phyloP scores from a whole-genome alignment of 1,284 basidiomycete genomes.

The Ganoderma lucidum region DNA sequence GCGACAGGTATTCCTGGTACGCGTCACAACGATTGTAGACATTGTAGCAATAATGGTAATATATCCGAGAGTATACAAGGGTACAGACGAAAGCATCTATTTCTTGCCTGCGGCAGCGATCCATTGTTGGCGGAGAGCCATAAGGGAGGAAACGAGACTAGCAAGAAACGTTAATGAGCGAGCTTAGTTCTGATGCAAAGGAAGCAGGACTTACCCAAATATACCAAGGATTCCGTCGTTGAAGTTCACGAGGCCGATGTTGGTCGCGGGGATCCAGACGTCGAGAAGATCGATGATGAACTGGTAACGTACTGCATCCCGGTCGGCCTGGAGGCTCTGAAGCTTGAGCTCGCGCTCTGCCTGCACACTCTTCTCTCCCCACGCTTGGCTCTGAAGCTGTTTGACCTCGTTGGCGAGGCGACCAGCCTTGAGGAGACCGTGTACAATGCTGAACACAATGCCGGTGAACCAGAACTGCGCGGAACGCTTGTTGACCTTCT shows the following conservation, averaged over 20 bases:
- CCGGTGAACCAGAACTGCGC: conserved; percentile 94
- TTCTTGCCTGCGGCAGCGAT: conserved; percentile 54
- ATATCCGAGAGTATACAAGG: conserved; percentile 18
- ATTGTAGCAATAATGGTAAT: conserved; percentile 15
- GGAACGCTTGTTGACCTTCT: conserved; percentile 75
- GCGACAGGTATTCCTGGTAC: not conserved
- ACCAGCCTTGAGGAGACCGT: conserved; percentile 71
- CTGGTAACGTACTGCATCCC: conserved; percentile 74
- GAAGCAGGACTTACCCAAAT: conserved; percentile 69
- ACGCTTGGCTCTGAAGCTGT: conserved; percentile 51
- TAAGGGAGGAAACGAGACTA: conserved; percentile 67
- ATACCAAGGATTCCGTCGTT: conserved; percentile 90
- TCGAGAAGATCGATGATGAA: conserved; percentile 86
- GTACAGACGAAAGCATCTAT: conserved; percentile 16
- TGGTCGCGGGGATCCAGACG: conserved; percentile 90
- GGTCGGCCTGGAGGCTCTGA: conserved; percentile 62
- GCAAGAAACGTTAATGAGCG: not conserved
- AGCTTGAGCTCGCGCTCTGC: conserved; percentile 73
- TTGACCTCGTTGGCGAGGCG: conserved; percentile 69
- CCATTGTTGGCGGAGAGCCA: conserved; percentile 67
- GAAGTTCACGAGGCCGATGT: conserved; percentile 79
- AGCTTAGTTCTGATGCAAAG: not conserved
- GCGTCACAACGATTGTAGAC: conserved; percentile 2
- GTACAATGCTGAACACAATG: conserved; percentile 79
- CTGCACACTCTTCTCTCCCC: conserved; percentile 71